Percentiles rank a stretch among this genome's conserved stretches.
phyloP scores from a whole-genome alignment of 208 protist genomes.

The Wallacemonas rigidus region DNA sequence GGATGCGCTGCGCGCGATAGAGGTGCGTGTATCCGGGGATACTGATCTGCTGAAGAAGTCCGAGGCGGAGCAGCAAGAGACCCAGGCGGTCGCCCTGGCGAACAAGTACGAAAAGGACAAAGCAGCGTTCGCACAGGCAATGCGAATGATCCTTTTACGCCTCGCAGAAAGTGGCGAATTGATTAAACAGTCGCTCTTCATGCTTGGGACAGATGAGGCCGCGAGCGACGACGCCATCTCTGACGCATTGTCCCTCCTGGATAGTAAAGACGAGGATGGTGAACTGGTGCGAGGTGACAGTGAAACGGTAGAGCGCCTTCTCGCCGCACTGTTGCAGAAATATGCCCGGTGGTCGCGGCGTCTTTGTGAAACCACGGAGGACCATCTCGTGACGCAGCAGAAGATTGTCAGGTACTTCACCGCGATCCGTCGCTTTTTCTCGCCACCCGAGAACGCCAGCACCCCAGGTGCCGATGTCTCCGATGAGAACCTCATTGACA shows the following conservation, averaged over 20 bases:
- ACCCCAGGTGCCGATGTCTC: slow-evolving; percentile 13
- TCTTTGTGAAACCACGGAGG: slow-evolving; percentile 72
- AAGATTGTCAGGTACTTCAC: slow-evolving; percentile 86
- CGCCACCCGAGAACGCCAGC: slow-evolving; percentile 15
- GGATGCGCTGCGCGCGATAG: slow-evolving; percentile 50
- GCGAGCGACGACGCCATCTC: slow-evolving; percentile 72
- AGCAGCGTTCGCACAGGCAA: slow-evolving; percentile 55
- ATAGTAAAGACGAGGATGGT: slow-evolving; percentile 4
- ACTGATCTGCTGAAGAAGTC: slow-evolving; percentile 30
- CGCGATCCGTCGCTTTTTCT: slow-evolving; percentile 71
- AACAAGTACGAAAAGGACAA: slow-evolving; percentile 48
- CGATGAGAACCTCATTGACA: slow-evolving; percentile 81
- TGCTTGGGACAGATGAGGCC: slow-evolving; percentile 77
- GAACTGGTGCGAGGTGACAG: background rate
- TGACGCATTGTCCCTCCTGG: slow-evolving; percentile 37
- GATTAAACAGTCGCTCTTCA: slow-evolving; percentile 68
- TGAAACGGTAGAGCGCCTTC: slow-evolving; percentile 54
- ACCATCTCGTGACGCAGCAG: slow-evolving; percentile 81
- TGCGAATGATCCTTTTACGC: slow-evolving; percentile 54
- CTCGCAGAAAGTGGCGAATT: slow-evolving; percentile 60
- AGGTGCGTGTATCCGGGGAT: slow-evolving; percentile 36
- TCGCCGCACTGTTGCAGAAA: slow-evolving; percentile 83
- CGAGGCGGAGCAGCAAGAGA: slow-evolving; percentile 33
- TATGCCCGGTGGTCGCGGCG: slow-evolving; percentile 79
- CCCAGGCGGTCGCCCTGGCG: slow-evolving; percentile 35